Evolutionary conservation across 495 filamentous ascomycete genomes (phyloP).

Genomic region (Aspergillus nidulans): DNA sequence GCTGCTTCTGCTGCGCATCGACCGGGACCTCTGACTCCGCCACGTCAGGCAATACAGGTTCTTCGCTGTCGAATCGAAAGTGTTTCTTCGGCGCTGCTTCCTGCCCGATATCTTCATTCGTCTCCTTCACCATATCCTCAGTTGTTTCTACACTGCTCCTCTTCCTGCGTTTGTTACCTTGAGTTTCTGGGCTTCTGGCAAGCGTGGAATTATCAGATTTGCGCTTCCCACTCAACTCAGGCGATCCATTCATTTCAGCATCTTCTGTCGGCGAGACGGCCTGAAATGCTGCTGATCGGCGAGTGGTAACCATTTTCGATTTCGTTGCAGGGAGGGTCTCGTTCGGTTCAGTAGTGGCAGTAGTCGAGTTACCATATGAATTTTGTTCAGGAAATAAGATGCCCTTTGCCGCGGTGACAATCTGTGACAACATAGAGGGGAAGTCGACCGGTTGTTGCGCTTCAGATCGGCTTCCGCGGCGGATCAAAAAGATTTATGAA

Average conservation of each 20-base stretch:
- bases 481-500: constrained; percentile 28
- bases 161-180: constrained; percentile 39
- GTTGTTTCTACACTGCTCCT: constrained; percentile 23
- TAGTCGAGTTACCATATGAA: constrained; percentile 19
- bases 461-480: constrained; percentile 3
- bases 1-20: constrained; percentile 22
- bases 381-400: constrained; percentile 32
- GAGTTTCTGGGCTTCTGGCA: constrained; percentile 20
- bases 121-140: constrained; percentile 17
- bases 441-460: constrained; percentile 15
- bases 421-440: constrained; percentile 41
- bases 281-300: constrained; percentile 26
- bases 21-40: constrained; percentile 20
- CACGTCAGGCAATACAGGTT: constrained; percentile 30
- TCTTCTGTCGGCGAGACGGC: constrained; percentile 13
- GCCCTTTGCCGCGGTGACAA: constrained; percentile 44
- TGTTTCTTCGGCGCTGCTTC: constrained; percentile 25
- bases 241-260: constrained; percentile 14
- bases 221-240: constrained; percentile 30
- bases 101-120: constrained; percentile 15
- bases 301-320: constrained; percentile 37
- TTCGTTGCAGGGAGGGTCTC: constrained; percentile 8
- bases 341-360: constrained; percentile 15
- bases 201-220: constrained; percentile 23
- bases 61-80: constrained; percentile 44